Percentiles rank a stretch among this genome's conserved stretches.
phyloP scores from a whole-genome alignment of 2,329 filamentous ascomycete species.

The Cryphonectria carpinicola region DNA sequence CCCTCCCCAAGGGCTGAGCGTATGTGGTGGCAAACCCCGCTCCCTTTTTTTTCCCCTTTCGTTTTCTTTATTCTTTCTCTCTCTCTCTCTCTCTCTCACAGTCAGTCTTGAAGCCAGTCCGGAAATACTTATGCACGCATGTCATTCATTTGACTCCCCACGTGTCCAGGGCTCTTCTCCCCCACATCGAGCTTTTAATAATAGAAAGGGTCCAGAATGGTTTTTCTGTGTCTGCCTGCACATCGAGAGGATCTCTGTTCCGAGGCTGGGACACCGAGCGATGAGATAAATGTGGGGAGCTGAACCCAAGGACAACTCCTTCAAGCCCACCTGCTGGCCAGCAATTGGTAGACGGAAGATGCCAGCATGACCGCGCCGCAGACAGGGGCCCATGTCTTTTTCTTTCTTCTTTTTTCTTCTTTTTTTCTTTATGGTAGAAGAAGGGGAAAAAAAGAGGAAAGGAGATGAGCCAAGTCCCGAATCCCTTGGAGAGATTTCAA shows the following conservation, averaged over 20 bases:
- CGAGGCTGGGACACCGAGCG: neutral
- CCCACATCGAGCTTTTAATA: neutral
- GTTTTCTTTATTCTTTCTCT: too few species aligned
- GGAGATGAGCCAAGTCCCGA: too few species aligned
- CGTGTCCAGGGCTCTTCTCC: too few species aligned
- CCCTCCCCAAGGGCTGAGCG: neutral
- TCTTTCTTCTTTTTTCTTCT: too few species aligned
- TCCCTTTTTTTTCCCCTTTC: too few species aligned
- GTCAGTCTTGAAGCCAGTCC: neutral
- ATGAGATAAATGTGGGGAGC: constrained; percentile 5
- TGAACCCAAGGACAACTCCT: neutral
- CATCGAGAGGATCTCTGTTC: too few species aligned
- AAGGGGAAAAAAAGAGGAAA: too few species aligned
- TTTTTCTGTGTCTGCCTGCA: neutral
- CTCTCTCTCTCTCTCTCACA: too few species aligned
- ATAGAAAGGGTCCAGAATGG: neutral
- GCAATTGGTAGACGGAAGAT: neutral
- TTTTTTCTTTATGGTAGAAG: too few species aligned
- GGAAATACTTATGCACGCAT: neutral
- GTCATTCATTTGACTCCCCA: neutral
- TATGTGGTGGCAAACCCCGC: neutral
- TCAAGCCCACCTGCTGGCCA: constrained; percentile 1
- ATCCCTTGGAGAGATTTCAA: too few species aligned
- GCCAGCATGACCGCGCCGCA: neutral
- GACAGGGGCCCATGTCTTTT: neutral